phyloP scores from a whole-genome alignment of 2,329 filamentous ascomycete genomes.

The Colletotrichum magnum region DNA sequence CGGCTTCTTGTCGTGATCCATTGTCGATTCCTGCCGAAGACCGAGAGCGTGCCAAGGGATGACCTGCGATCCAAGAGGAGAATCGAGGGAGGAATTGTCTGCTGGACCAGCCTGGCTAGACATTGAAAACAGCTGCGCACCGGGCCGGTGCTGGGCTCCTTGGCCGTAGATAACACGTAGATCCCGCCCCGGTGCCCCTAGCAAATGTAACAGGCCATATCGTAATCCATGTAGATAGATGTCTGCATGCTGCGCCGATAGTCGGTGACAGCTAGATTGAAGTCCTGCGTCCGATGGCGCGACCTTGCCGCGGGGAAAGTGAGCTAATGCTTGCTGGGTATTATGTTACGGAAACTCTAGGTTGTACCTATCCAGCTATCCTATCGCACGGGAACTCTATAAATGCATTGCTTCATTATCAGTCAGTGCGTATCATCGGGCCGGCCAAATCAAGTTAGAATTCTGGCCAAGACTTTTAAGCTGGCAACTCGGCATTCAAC shows the following conservation, averaged over 20 bases:
- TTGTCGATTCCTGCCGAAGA: slow-evolving; percentile 2
- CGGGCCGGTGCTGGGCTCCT: slow-evolving; percentile 13
- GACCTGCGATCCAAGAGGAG: not conserved
- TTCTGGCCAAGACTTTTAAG: slow-evolving; percentile 10
- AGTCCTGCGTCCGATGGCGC: not conserved
- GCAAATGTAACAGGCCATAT: not conserved
- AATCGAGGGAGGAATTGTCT: not conserved
- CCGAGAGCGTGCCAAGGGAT: not conserved
- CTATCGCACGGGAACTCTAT: not conserved
- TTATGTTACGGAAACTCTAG: not conserved
- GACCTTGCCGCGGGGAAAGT: not conserved
- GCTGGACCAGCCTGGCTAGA: not conserved
- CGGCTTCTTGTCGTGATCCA: slow-evolving; percentile 19
- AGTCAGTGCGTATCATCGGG: not conserved
- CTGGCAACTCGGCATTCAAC: not conserved
- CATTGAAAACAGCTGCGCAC: slow-evolving; percentile 10
- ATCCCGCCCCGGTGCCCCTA: not conserved
- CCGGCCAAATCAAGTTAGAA: not conserved
- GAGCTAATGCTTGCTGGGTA: not conserved
- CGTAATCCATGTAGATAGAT: not conserved
- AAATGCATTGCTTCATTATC: slow-evolving; percentile 9
- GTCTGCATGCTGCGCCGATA: not conserved
- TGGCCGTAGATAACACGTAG: not conserved
- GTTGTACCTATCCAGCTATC: not conserved
- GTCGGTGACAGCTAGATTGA: not conserved